Base-by-base conservation (phyloP, 345 rosid species). In the Firmiana major region DNA sequence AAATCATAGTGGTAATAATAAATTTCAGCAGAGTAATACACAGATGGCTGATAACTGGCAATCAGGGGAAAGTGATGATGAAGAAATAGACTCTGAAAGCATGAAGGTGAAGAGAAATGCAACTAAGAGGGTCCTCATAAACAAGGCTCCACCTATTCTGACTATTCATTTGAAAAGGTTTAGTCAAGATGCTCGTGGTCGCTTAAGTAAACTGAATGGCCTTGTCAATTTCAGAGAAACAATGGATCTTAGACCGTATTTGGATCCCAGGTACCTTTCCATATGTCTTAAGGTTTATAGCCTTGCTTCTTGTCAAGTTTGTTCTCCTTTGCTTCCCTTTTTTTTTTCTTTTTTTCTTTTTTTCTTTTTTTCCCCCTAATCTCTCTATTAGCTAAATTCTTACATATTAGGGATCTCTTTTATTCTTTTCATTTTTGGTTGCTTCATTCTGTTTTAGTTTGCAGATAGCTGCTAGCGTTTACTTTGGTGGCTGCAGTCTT, bases 131-230 rank as follows among this genome's bases (percentile, higher is more conserved):
- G 90, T 90, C 75, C 91, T 88, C 63, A 77, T 97, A 74, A 84
- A 85, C 82, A 92, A 91, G 83, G 90, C 89, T 3, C 99, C 99
- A 9, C 92, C 91, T 53, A 83, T 94, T 54, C 81, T 97, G 74
- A 94, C 97, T 51, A 83, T 97, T 79, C 99, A 97, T 87, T 84
- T 97, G 77, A 97, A 97, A 74, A 89, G 99, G 83, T 97, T 97
- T 82, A 88, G 89, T 86, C 99, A 97, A 85, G 99, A 94, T 83
- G 82, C 85, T 59, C 98, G 96, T 46, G 99, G 99, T 80, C 93
- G 97, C 70, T 81, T 92, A 78, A 92, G 88, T 87, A 97, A 97
- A 89, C 85, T 97, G 86, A 92, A 86, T 40, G 99, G 99, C 43
- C 97, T 90, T 84, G 94, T 97, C 77, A 83, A 81, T 80, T 97